phyloP scores from a whole-genome alignment of 169 alveolate genomes.

The Babesia microti region DNA sequence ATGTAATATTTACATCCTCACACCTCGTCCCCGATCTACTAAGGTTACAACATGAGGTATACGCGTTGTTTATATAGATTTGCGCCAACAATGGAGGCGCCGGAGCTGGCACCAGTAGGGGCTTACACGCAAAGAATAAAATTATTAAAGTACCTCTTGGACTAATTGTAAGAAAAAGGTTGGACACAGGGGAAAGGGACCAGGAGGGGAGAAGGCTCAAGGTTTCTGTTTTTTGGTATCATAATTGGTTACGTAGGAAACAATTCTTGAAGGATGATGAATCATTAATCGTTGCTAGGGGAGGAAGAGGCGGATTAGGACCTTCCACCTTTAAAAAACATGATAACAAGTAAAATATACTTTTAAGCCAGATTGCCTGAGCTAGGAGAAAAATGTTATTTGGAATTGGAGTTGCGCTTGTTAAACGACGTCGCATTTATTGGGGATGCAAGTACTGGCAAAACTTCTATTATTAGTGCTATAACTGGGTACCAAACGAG shows the following conservation, averaged over 20 bases:
- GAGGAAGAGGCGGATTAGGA: constrained; percentile 67
- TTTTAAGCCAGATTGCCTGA: constrained; percentile 61
- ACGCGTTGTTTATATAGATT: too few relatives aligned
- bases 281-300: constrained; percentile 55
- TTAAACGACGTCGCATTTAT: constrained; percentile 62
- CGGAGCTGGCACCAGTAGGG: constrained; percentile 59
- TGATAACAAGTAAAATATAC: too few relatives aligned
- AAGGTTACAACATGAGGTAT: constrained; percentile 45
- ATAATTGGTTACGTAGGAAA: constrained; percentile 12
- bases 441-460: constrained; percentile 59
- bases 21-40: constrained; percentile 51
- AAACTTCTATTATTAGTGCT: constrained; percentile 55
- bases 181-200: constrained; percentile 31
- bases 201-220: constrained; percentile 26
- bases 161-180: constrained; percentile 53
- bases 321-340: constrained; percentile 64
- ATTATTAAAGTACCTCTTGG: constrained; percentile 57
- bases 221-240: constrained; percentile 25
- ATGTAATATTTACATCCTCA: constrained; percentile 47
- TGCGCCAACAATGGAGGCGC: constrained; percentile 56
- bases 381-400: constrained; percentile 39
- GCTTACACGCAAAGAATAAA: constrained; percentile 47
- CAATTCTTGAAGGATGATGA: constrained; percentile 51
- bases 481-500: constrained; percentile 54
- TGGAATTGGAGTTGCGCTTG: constrained; percentile 58